Evolutionary conservation across 2,329 filamentous ascomycete genomes (phyloP).

Genomic region (Xylaria sp.): DNA sequence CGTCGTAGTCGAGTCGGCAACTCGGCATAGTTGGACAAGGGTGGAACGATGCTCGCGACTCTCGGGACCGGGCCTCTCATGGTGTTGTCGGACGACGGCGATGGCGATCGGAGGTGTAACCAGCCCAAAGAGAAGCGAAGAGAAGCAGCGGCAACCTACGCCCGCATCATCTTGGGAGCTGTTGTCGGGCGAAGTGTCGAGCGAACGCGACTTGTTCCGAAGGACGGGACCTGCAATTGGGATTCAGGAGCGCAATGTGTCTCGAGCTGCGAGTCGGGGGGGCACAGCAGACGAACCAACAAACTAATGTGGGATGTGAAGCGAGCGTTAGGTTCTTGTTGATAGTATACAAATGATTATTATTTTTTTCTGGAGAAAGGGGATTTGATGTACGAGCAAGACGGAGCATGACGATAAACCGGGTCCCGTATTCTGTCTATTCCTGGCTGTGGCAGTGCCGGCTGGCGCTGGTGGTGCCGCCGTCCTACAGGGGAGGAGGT

Average conservation of each 20-base stretch:
- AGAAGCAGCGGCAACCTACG: conserved; percentile 43
- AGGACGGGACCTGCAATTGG: conserved; percentile 20
- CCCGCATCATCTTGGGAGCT: conserved; percentile 44
- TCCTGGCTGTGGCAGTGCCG: conserved; percentile 35
- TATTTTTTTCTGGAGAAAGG: conserved; percentile 33
- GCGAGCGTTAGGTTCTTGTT: conserved; percentile 22
- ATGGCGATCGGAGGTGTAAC: conserved; percentile 34
- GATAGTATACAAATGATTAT: conserved; percentile 18
- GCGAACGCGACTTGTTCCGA: conserved; percentile 30
- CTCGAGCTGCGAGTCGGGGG: conserved; percentile 7
- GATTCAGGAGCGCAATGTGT: background rate
- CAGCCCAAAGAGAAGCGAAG: conserved; percentile 36
- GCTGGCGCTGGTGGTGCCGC: conserved; percentile 22
- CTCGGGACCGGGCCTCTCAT: conserved; percentile 42
- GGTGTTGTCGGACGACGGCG: conserved; percentile 37
- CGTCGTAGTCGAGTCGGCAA: conserved; percentile 23
- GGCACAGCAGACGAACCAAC: conserved; percentile 10
- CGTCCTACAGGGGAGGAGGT: conserved; percentile 5
- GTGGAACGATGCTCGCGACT: conserved; percentile 29
- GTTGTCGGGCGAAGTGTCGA: conserved; percentile 33
- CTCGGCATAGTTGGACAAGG: conserved; percentile 25
- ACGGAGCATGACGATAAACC: conserved; percentile 34
- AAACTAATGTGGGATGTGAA: conserved; percentile 12
- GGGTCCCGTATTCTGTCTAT: conserved; percentile 30
- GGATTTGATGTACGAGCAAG: conserved; percentile 28